These are phyloP conservation scores for Cladosporium phlei DNA, from an alignment of 2,329 filamentous ascomycete genomes.

Conservation along the genomic window DNA sequence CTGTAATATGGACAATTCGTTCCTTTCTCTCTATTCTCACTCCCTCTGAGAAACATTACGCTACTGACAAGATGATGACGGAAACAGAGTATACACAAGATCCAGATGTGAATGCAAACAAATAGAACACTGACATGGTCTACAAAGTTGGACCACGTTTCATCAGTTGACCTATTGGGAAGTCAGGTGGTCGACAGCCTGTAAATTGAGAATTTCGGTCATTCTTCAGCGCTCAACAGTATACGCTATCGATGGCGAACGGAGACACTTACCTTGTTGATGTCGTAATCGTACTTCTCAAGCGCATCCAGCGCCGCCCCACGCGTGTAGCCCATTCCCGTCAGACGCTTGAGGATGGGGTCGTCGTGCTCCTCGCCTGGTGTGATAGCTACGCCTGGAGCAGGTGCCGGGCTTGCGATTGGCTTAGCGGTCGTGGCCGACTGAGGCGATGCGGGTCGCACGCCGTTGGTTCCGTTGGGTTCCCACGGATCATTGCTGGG, in stretches of 20 bases:
- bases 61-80: conserved; percentile 1
- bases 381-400: conserved; percentile 46
- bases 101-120: too few species aligned
- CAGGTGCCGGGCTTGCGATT: background rate
- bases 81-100: conserved; percentile 1
- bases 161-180: background rate
- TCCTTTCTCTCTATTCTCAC: too few species aligned
- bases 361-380: conserved; percentile 80
- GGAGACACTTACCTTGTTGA: conserved; percentile 74
- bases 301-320: conserved; percentile 70
- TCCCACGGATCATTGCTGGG: conserved; percentile 27
- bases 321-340: conserved; percentile 80
- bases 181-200: conserved; percentile 24
- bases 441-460: conserved; percentile 17
- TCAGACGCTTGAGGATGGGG: conserved; percentile 82
- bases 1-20: too few species aligned
- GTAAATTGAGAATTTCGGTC: too few species aligned
- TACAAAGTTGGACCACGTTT: background rate
- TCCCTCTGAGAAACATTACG: conserved; percentile 6
- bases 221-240: too few species aligned
- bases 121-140: background rate
- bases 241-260: too few species aligned
- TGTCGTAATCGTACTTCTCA: conserved; percentile 93
- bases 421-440: conserved; percentile 12
- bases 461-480: conserved; percentile 13